phyloP scores from a whole-genome alignment of 2,329 filamentous ascomycete genomes.

The Cytospora chrysosperma region DNA sequence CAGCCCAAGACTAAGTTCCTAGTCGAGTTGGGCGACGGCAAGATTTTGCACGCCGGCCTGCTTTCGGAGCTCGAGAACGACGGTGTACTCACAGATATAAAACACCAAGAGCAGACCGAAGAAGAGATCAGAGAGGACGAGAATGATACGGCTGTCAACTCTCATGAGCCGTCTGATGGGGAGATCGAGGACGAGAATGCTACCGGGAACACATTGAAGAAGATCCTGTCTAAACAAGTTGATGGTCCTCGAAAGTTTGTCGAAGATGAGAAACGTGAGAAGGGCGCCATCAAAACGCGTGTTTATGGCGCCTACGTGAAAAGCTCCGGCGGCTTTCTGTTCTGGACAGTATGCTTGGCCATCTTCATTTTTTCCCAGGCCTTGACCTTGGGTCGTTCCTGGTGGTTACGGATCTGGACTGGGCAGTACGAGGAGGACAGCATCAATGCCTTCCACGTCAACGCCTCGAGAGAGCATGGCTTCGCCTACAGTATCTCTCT shows the following conservation, averaged over 20 bases:
- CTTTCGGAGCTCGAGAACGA: constrained; percentile 62
- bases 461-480: constrained; percentile 36
- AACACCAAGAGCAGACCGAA: constrained; percentile 51
- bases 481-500: constrained; percentile 46
- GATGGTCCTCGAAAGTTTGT: constrained; percentile 64
- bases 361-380: constrained; percentile 56
- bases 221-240: constrained; percentile 48
- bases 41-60: constrained; percentile 61
- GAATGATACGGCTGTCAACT: constrained; percentile 53
- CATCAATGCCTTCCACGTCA: constrained; percentile 27
- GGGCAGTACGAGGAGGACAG: constrained; percentile 40
- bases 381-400: constrained; percentile 57
- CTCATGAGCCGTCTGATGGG: constrained; percentile 48
- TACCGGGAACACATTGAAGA: constrained; percentile 44
- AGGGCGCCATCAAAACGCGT: constrained; percentile 64
- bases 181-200: constrained; percentile 39
- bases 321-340: constrained; percentile 61
- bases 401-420: constrained; percentile 67
- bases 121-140: constrained; percentile 50
- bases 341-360: constrained; percentile 56
- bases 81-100: constrained; percentile 56
- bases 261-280: constrained; percentile 71
- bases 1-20: constrained; percentile 71
- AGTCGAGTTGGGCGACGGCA: constrained; percentile 70
- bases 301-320: constrained; percentile 69